Base-by-base conservation (phyloP, 441 rosid genomes). In the Pelargonium hybrid region DNA sequence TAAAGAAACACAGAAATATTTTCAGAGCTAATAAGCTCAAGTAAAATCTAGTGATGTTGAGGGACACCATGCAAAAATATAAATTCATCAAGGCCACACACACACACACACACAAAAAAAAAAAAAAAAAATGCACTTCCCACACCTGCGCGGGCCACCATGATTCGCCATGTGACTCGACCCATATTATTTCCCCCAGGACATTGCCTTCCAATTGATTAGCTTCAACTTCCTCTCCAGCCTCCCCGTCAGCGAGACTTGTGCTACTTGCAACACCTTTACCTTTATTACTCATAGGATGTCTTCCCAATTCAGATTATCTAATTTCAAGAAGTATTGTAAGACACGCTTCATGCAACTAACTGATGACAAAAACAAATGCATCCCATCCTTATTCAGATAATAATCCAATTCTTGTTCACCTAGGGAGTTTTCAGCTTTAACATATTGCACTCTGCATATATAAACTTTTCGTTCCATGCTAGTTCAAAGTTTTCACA, bases 141-240 rank as follows among this genome's bases (percentile, higher is more conserved):
- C 80, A 69, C 75, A 87, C 90, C 87, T 79, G 77, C 13, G 86
- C 87, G 5, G 89, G 93, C 93, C 93, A 88, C 89, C 90, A 84
- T 2, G 74, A 65, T 31, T 77, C 76, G 62, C 76, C 56, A 34
- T 4, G 59, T 69, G 79, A 79, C 70, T 80, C 78, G 71, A 78
- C 73, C 90, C 89, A 86, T 54, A 81, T 78, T 54, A 82, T 62
- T 61, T 80, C 83, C 69, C 92, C 88, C 14, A 50, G 18, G 7
- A 50, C 20, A 5, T 50, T 50, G 17, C 18, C 15, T 10, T 15
- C 56, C 56, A 4, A 1, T 50, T 50, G 56, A 50, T 9, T 50
- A 43, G 68, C 41, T 10, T 5, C 7, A 74, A 71, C 69, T 69
- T 65, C 67, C 72, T 77, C 69, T 72, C 72, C 66, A 67, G 47